Base-by-base conservation (phyloP, 2,329 filamentous ascomycete species). In the Neonectria coccinea region DNA sequence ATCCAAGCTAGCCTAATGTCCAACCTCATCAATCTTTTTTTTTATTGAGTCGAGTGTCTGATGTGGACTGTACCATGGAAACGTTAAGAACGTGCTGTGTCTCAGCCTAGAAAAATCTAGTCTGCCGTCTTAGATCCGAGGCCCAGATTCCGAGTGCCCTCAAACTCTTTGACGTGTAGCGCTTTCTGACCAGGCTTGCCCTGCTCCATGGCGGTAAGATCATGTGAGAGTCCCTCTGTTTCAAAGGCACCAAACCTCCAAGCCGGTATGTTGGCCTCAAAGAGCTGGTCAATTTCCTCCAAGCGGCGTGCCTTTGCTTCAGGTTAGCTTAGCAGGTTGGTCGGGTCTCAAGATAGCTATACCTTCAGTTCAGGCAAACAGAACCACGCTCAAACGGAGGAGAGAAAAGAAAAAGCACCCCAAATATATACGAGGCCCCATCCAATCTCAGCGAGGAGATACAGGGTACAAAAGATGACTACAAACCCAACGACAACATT, bases 301-400 rank as follows among this genome's bases (percentile, higher is more conserved):
- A 56, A 10, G 11, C 14, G 47, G n/a, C 54, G 54, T 7, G 39
- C 54, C 54, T 47, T 5, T 3, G 14, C 12, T 5, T 12, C 11
- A 33, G 14, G 16, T 44, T n/a, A 47, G 39, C 25, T 25, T 25
- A 25, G 25, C n/a, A 25, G 6, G 12, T 5, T 10, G 11, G 41
- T 36, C 3, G 0, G 1, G 9, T 9, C 4, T 16, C 3, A 6
- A 9, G 2, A 47, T 1, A n/a, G 2, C 31, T 12, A 47, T 36
- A 56, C 54, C 29, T 56, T 56, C 0, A 56, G 18, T 20, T 47
- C 54, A 5, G 54, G 54, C 27, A 56, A 47, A 14, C 31, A 56
- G 14, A 56, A 36, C 41, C 54, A 56, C 25, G 22, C 54, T 27
- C 41, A 47, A 3, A 36, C 0, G 5, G 54, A 33, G 3, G 54